phyloP scores from a whole-genome alignment of 225 moss, liverwort and hornwort species.

The Rhytidiadelphus loreus region DNA sequence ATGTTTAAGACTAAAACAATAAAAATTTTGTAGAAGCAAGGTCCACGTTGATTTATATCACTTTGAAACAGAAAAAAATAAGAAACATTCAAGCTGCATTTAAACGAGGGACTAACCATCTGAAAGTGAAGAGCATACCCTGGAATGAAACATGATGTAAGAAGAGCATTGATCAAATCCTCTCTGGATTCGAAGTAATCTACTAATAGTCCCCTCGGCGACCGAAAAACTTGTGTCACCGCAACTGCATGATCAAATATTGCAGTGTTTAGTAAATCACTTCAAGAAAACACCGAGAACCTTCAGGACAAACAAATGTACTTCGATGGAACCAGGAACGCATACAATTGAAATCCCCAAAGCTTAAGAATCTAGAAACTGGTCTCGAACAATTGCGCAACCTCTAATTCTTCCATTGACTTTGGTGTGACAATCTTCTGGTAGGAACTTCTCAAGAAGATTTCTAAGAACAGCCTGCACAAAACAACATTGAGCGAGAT shows the following conservation, averaged over 20 bases:
- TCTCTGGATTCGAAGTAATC: slow-evolving; percentile 87
- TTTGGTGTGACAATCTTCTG: slow-evolving; percentile 65
- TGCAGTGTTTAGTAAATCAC: neutral
- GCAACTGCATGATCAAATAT: slow-evolving; percentile 54
- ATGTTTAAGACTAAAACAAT: neutral
- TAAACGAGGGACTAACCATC: neutral
- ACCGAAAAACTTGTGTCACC: slow-evolving; percentile 82
- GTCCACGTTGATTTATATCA: neutral
- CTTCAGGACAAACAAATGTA: neutral
- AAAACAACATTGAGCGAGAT: neutral
- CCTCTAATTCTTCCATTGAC: slow-evolving; percentile 83
- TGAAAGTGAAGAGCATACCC: slow-evolving; percentile 36
- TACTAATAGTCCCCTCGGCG: slow-evolving; percentile 69
- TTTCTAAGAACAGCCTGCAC: slow-evolving; percentile 72
- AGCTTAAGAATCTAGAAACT: neutral
- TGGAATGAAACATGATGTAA: slow-evolving; percentile 95
- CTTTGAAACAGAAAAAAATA: neutral
- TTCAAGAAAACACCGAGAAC: neutral
- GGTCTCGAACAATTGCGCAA: neutral
- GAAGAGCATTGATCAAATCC: slow-evolving; percentile 86
- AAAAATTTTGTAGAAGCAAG: neutral
- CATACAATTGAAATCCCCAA: neutral
- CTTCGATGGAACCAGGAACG: neutral
- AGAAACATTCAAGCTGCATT: neutral
- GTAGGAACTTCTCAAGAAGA: slow-evolving; percentile 72